These are phyloP conservation scores for Mayamaea pseudoterrestris DNA, from an alignment of 108 stramenopile genomes.

Conservation along the genomic window DNA sequence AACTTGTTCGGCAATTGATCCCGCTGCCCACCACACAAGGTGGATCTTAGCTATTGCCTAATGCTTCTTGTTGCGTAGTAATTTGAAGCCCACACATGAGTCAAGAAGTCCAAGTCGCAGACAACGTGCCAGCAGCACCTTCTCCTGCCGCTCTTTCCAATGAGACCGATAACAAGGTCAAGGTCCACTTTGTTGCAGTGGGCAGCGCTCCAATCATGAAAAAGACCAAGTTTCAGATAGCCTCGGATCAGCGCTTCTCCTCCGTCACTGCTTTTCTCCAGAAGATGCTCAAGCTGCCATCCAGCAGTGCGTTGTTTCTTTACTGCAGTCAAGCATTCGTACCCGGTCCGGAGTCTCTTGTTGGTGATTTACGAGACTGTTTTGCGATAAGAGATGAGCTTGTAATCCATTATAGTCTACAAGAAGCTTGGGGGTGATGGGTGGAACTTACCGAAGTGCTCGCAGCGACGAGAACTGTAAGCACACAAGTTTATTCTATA, in stretches of 20 bases:
- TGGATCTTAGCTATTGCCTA: too few species aligned
- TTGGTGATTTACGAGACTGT: conserved; percentile 65
- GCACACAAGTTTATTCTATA: too few species aligned
- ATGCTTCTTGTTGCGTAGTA: too few species aligned
- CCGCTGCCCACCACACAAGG: too few species aligned
- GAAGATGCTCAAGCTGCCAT: conserved; percentile 49
- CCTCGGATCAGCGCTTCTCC: conserved; percentile 48
- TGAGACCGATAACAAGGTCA: conserved; percentile 31
- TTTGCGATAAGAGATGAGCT: conserved; percentile 72
- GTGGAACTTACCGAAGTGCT: too few species aligned
- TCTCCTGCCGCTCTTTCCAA: too few species aligned
- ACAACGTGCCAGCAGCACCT: too few species aligned
- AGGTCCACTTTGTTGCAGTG: conserved; percentile 79
- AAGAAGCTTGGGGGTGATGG: conserved; percentile 53
- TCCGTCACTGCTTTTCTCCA: conserved; percentile 51
- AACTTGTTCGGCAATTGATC: too few species aligned
- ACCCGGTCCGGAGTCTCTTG: conserved; percentile 57
- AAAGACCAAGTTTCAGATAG: conserved; percentile 71
- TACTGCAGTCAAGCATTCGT: conserved; percentile 68
- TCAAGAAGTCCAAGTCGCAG: too few species aligned
- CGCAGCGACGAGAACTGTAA: too few species aligned
- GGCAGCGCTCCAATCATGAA: conserved; percentile 80
- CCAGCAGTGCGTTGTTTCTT: conserved; percentile 41
- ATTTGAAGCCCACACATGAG: too few species aligned
- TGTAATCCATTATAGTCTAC: conserved; percentile 77